Base-by-base conservation (phyloP, 192 early-diverging fungal genomes). In the Entophlyctis luteolus region DNA sequence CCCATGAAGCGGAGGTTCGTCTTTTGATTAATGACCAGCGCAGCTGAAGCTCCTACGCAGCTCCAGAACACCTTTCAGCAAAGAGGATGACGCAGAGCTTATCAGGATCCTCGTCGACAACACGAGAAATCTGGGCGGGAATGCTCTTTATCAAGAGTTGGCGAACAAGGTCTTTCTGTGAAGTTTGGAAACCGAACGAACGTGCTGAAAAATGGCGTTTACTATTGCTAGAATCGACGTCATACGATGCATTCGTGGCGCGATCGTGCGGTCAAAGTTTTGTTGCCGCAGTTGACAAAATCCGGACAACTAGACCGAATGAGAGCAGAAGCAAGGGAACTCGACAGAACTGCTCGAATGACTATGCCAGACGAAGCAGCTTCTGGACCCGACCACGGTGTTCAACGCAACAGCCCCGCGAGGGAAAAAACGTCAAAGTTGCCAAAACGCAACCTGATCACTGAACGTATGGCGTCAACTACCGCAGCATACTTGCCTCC, bases 211-310 rank as follows among this genome's bases (percentile, higher is more conserved):
- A n/a, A n/a, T n/a, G n/a, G n/a, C n/a, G n/a, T n/a, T n/a, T n/a
- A n/a, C n/a, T n/a, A n/a, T n/a, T n/a, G n/a, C n/a, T n/a, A 49
- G 48, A 16, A 55, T 31, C 52, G 32, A 6, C 5, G 14, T 16
- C 52, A 27, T 18, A 65, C 48, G 6, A 22, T 25, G 27, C n/a
- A 10, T 3, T 35, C 29, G 33, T 53, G 52, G 48, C 6, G 62
- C 42, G 62, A 49, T 27, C 49, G 52, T n/a, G 62, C 48, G 4
- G 62, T 65, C 22, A 49, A 65, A 55, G 10, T 31, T 5, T 32
- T 53, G 35, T 22, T 65, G 8, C 52, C 52, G 29, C 6, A n/a
- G 32, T 25, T 62, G 59, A 55, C 10, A 16, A 4, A 20, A n/a
- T 5, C 27, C 16, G 55, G 31, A 12, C 31, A 56, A 12, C 32